Evolutionary conservation across 495 filamentous ascomycete genomes (phyloP), one percentile per base, ranked within the genome.

Genomic region (Beverwykella pulmonaria): DNA sequence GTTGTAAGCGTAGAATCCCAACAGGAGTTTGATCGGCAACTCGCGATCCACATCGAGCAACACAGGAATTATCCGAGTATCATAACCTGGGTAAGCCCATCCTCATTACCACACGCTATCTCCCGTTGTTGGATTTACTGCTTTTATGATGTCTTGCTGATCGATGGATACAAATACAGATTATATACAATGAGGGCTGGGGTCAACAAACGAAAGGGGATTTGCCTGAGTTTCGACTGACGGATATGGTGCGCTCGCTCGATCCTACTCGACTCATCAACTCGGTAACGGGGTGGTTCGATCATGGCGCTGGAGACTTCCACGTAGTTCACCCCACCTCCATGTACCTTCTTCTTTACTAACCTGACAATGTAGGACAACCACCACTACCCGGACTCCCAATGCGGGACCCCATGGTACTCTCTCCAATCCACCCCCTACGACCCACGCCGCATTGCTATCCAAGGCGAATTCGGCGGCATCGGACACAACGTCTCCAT

Each of bases 161-260:
- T 34, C 5, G n/a, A n/a, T n/a, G 12, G 32, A 34, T 34, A 6
- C 12, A 12, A 12, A 34, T 34, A 12, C 41, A 85, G 83, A 73
- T 88, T 39, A 83, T 90, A 65, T 90, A 90, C 72, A 90, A 90
- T 71, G 87, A 90, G 71, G 87, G 86, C 30, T 90, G 87, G 87
- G 87, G 85, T 9, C 87, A 90, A 62, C 73, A 81, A 23, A 78
- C 61, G 0, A 53, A 78, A n/a, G 44, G 23, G 2, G 72, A 72
- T 15, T 77, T 82, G 55, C 84, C 86, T 0, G 86, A 89, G 63
- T 82, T 83, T 22, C 75, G 71, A 10, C 71, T 89, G 17, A 86
- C 86, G 0, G 77, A 81, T 1, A 75, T 78, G 0, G 76, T 90
- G 39, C 77, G 77, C 47, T 56, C 76, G 58, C 74, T 88, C 1